phyloP scores from a whole-genome alignment of 306 rosid genomes.

The Leucaena leucocephala region DNA sequence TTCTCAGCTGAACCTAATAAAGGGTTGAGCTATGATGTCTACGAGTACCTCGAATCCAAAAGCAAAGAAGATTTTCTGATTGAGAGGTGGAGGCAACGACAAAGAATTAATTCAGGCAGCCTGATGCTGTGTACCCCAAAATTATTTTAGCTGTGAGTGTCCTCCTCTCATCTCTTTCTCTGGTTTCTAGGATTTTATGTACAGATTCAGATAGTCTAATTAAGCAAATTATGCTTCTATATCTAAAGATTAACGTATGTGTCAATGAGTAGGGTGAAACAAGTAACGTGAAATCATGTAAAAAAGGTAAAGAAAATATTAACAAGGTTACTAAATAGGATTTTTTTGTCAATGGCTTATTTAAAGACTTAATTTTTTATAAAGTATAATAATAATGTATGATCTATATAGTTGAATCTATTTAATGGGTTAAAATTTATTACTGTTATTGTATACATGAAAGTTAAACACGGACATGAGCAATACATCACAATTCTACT shows the following conservation, averaged over 20 bases:
- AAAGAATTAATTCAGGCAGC: conserved; percentile 61
- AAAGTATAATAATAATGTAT: too few species aligned
- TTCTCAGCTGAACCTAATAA: conserved; percentile 48
- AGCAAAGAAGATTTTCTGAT: conserved; percentile 60
- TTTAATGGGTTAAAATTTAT: too few species aligned
- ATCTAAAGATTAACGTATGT: too few species aligned
- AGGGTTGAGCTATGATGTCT: conserved; percentile 53
- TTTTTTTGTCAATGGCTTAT: too few species aligned
- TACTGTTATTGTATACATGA: neutral
- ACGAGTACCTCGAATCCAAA: conserved; percentile 63
- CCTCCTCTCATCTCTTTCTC: neutral
- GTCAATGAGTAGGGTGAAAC: too few species aligned
- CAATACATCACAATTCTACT: neutral
- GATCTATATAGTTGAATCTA: too few species aligned
- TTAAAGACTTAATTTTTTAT: too few species aligned
- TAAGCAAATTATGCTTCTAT: neutral
- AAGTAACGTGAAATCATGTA: too few species aligned
- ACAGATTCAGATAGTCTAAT: neutral
- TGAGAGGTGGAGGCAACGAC: conserved; percentile 67
- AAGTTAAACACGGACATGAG: neutral
- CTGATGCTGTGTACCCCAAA: conserved; percentile 61
- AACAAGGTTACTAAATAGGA: too few species aligned
- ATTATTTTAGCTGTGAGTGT: conserved; percentile 45
- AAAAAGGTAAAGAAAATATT: too few species aligned
- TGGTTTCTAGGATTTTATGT: neutral